Base-by-base conservation (phyloP, 1,284 basidiomycete genomes). In the Trichosporon faecale region DNA sequence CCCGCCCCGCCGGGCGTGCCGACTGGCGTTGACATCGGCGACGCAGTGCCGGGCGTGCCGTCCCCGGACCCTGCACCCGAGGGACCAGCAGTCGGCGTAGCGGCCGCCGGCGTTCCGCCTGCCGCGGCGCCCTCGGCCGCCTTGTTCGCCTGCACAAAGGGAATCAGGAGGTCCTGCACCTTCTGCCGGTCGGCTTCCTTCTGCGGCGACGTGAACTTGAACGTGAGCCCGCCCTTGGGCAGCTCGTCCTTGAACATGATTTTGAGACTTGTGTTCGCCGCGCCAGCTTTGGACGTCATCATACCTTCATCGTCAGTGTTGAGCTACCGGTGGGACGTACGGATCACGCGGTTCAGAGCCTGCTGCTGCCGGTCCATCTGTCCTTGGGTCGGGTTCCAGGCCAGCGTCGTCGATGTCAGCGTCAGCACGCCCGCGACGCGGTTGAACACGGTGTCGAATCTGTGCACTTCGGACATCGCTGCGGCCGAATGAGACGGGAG, bases 211-310 rank as follows among this genome's bases (percentile, higher is more conserved):
- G 82, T 81, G 69, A 84, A 84, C 21, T 77, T 79, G 74, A 84
- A 83, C 18, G 75, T 70, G 14, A 84, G 75, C 12, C 83, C 83
- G 46, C 80, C 80, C 11, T 69, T 64, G 4, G 83, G 83, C 2
- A 82, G 67, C 66, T 84, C 77, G 66, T 83, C 80, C 64, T 78
- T 77, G 74, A 84, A 84, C 25, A 77, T 33, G 44, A 84, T 71
- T 70, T 80, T 83, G 66, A 83, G 75, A 9, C 77, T 78, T n/a
- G 76, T 72, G 44, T 76, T 76, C 40, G 77, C 71, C 16, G 77
- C 73, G 12, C 77, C 81, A 3, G 79, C 76, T 72, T 82, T 83
- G 31, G 76, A 79, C 18, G 82, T 79, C 23, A 82, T 75, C 82
- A 84, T 82, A 49, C 75, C 82, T 83, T 66, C 8, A 7, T 21